Base-by-base conservation (phyloP, 345 rosid genomes). In the Eucalyptus erythrocorys region DNA sequence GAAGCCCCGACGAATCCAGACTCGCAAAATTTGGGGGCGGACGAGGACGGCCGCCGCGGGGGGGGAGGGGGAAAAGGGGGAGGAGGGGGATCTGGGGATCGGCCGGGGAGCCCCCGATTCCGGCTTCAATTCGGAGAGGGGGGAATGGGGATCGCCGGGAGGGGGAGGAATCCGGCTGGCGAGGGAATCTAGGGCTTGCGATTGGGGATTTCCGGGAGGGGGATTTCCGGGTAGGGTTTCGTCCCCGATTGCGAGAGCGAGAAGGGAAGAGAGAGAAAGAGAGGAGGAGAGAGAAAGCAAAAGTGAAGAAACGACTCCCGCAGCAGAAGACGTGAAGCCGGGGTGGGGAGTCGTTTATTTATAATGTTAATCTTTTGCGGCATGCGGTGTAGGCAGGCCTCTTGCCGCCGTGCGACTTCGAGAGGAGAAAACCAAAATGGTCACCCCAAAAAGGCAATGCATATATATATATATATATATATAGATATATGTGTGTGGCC, bases 131-230 rank as follows among this genome's bases (percentile, higher is more conserved):
- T 48, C 85, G 21, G 47, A 7, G 79, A 7, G 79, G 16, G 85
- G 85, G 11, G 19, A 42, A 47, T 26, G 71, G 13, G 13, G 64
- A 59, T 34, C 24, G 37, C 59, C 81, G 79, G 91, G 86, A 26
- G 71, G 66, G 85, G 47, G 86, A 64, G 34, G 84, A 71, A 80
- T 87, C 45, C n/a, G 89, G 48, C 86, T 32, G 76, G 87, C 34
- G 90, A 88, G 91, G 88, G 87, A 90, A 92, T 86, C 87, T 87
- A 89, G 92, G 92, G 85, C 32, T 88, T 59, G 76, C 26, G 55
- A 59, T 71, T 71, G 8, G 48, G 14, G 88, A 45, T 48, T 48
- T n/a, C 50, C 10, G 19, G 66, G 27, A 71, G 71, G 85, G 48
- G 7, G 49, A 40, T 30, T 48, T 68, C 7, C 16, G 87, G 90